phyloP scores from a whole-genome alignment of 805 yeast species.

The Kodamaea lidongshanica region DNA sequence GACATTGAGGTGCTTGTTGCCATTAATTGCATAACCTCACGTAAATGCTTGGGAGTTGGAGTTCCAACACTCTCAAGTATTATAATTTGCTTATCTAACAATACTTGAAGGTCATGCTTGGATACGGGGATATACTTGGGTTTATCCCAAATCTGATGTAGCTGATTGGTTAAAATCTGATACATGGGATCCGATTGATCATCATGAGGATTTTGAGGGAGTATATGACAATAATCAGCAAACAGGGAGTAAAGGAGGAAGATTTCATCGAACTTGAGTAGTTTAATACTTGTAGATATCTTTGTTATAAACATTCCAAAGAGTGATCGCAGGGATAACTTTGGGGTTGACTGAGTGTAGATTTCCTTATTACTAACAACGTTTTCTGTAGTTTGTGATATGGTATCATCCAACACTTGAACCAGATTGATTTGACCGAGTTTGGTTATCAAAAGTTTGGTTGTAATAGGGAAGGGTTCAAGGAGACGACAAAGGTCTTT shows the following conservation, averaged over 20 bases:
- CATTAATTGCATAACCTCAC: slow-evolving; percentile 38
- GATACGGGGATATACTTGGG: slow-evolving; percentile 37
- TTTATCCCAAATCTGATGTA: slow-evolving; percentile 5
- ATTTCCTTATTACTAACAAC: slow-evolving; percentile 12
- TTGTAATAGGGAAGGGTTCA: slow-evolving; percentile 22
- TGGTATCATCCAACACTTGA: slow-evolving; percentile 41
- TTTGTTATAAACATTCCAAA: slow-evolving; percentile 41
- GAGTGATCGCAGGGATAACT: slow-evolving; percentile 19
- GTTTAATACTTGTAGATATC: slow-evolving; percentile 34
- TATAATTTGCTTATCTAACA: slow-evolving; percentile 49
- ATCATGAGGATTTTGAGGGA: slow-evolving; percentile 13
- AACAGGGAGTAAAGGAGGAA: slow-evolving; percentile 32
- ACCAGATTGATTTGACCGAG: slow-evolving; percentile 44
- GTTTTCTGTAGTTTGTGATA: slow-evolving; percentile 9
- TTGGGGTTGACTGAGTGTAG: slow-evolving; percentile 2
- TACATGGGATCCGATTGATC: slow-evolving; percentile 1
- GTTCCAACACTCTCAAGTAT: slow-evolving; percentile 48
- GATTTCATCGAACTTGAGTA: slow-evolving; percentile 44
- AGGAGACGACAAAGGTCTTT: slow-evolving; percentile 18
- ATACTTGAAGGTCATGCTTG: slow-evolving; percentile 43
- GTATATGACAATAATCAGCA: slow-evolving; percentile 25
- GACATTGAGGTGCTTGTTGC: slow-evolving; percentile 37
- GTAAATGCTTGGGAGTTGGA: slow-evolving; percentile 41
- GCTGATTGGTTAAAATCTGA: slow-evolving; percentile 1
- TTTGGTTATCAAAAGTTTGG: slow-evolving; percentile 16